Evolutionary conservation across 2,329 filamentous ascomycete species (phyloP), one percentile per base, ranked within the genome.

Genomic region (Trichoderma breve): DNA sequence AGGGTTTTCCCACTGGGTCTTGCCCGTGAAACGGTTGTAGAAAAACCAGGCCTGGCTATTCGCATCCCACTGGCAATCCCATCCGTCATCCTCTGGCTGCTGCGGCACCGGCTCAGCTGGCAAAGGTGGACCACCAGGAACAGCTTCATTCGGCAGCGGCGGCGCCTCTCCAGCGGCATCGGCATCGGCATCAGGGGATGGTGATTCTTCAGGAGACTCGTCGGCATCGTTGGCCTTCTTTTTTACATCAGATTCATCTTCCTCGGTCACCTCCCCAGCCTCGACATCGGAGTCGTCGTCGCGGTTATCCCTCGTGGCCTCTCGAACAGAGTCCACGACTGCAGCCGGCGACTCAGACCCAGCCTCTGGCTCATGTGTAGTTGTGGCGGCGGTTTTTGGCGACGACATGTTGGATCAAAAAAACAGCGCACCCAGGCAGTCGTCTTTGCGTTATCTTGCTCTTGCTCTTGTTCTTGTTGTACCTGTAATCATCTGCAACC

Each of bases 1-100:
- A 6, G 94, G 94, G 77, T 97, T 97, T 43, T 95, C 92, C 92
- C 94, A 96, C 78, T 96, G 94, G 69, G 90, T 90, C 72, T 88
- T 84, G 43, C 89, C 87, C 4, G 93, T 96, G 80, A 92, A 91
- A 75, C 91, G 90, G 80, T 97, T 97, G 85, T 91, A 90, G 82
- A 97, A 97, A 83, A 94, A 97, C 83, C 90, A 97, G 5, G 89
- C 87, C 74, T 91, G 87, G 2, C 87, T 86, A 66, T 81, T 85
- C 28, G 87, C 82, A 76, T 97, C 93, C 92, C 93, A 97, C 72
- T 92, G 86, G 43, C 90, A 90, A 72, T 92, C 90, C 94, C 94
- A 97, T 72, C 94, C 94, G 76, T 91, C 89, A 73, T 91, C 88
- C 79, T 91, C 88, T 61, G 67, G 8, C 72, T 91, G 86, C 68